Evolutionary conservation across 179 eudicot genomes (phyloP), one percentile per base, ranked within the genome.

Genomic region (Vitellaria paradoxa): DNA sequence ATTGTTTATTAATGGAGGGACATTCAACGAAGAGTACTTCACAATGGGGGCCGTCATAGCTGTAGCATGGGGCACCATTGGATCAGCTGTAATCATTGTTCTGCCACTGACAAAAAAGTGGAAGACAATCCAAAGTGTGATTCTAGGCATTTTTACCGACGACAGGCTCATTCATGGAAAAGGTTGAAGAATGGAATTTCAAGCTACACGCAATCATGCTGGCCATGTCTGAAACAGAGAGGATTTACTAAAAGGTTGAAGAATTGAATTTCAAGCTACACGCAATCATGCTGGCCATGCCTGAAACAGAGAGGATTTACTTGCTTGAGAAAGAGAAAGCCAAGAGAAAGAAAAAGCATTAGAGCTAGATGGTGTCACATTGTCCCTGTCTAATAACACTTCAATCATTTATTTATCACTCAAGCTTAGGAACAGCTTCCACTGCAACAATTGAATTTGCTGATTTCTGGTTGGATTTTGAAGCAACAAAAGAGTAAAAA

Each of bases 11-110:
- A 30, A 30, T 30, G 87, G 84, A 89, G 97, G 93, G 68, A 87
- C 80, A 78, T 95, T 91, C 75, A 89, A 84, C 78, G 74, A 86
- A 82, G 91, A 89, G 24, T 95, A 90, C 81, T 95, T 95, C 83
- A 89, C 95, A 78, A 87, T 89, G 52, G 93, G 97, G 97, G 89
- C 95, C 37, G 77, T 88, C 7, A 84, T 93, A 67, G 92, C 97
- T 7, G 90, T 93, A 76, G 92, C 89, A 45, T 95, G 99, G 99
- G 99, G 99, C 12, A 90, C 97, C 2, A 67, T 95, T 62, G 99
- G 92, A 71, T 95, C 99, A 0, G 91, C 85, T 0, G 86, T 95
- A 6, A 95, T 95, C 30, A 93, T 95, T 2, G 87, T 86, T 71
- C 47, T 95, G 85, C 99, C 99, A 37, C 12, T 95, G 76, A 82